Evolutionary conservation across 2,329 filamentous ascomycete species (phyloP).

Genomic region (Colletotrichum sublineola): DNA sequence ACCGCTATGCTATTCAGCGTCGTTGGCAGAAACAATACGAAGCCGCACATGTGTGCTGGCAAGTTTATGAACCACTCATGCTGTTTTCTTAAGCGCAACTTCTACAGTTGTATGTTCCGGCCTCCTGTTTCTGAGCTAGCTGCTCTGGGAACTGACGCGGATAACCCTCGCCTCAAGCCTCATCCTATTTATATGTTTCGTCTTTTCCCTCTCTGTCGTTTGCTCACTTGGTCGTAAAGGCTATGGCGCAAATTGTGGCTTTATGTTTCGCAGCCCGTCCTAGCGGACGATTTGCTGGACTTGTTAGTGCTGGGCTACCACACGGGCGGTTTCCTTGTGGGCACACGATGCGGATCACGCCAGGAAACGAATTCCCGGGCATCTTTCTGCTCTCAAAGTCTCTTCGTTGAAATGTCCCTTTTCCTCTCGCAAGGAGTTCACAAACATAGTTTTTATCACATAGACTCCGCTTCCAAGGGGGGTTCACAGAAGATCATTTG

Average conservation of each 20-base stretch:
- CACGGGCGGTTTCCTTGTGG: background rate
- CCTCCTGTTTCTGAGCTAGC: background rate
- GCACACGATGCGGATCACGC: background rate
- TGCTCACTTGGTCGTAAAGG: background rate
- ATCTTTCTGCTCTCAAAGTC: background rate
- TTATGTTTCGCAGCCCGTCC: conserved; percentile 8
- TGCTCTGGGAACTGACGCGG: conserved; percentile 4
- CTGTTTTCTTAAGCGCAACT: background rate
- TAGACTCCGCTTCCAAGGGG: background rate
- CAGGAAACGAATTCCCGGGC: background rate
- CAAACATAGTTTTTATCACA: background rate
- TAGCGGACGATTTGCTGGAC: background rate
- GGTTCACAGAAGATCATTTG: conserved; percentile 17
- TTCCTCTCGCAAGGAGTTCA: background rate
- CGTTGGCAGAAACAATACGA: conserved; percentile 22
- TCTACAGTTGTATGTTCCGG: background rate
- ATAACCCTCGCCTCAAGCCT: background rate
- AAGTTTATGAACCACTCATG: conserved; percentile 21
- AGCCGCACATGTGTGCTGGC: conserved; percentile 16
- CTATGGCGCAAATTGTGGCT: background rate
- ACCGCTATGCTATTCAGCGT: conserved; percentile 13
- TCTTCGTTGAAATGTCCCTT: background rate
- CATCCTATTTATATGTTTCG: conserved; percentile 4
- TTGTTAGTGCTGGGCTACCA: conserved; percentile 4
- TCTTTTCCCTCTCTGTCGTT: background rate